Evolutionary conservation across 331 rosid genomes (phyloP), one percentile per base, ranked within the genome.

Genomic region (Pyrus hybrid): DNA sequence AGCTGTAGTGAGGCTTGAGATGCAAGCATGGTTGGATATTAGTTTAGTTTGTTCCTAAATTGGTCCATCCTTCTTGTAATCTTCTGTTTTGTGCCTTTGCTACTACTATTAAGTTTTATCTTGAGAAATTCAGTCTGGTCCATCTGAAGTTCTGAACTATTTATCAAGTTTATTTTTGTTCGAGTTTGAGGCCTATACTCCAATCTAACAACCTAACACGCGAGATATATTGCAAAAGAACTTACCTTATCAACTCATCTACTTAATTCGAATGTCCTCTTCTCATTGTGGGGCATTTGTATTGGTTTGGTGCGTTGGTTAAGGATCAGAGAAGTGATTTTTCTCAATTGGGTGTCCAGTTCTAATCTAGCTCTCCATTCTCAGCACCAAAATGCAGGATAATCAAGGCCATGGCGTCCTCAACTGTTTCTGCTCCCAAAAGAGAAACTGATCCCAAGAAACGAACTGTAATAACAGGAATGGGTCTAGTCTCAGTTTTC

Each of bases 401-500:
- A 83, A 73, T 81, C 63, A 86, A 83, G 86, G 89, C 86, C 78
- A 66, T 63, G 73, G 81, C 79, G 14, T 78, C 81, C 18, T 68
- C 85, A 67, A 76, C 77, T 20, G 87, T 76, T 75, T 76, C 84
- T 21, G 87, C 84, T 62, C 89, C 93, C 37, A 85, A 81, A 71
- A 80, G 91, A 60, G 93, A 89, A 68, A 79, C 43, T 7, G 93
- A 87, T 79, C 89, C 93, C 14, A 89, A 85, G 68, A 89, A 89
- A 77, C 64, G 91, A 37, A 80, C 86, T 32, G 93, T 89, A 14
- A 85, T 89, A 77, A 89, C 93, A 6, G 93, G 93, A 61, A 87
- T 80, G 90, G 93, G 93, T 6, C 81, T 89, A 29, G 93, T 85
- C 47, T 87, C 93, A 4, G 90, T 83, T 21, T 87, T 89, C 66